These are phyloP conservation scores for Kalaharituber pfeilii DNA, from an alignment of 2,329 filamentous ascomycete genomes.

Conservation along the genomic window DNA sequence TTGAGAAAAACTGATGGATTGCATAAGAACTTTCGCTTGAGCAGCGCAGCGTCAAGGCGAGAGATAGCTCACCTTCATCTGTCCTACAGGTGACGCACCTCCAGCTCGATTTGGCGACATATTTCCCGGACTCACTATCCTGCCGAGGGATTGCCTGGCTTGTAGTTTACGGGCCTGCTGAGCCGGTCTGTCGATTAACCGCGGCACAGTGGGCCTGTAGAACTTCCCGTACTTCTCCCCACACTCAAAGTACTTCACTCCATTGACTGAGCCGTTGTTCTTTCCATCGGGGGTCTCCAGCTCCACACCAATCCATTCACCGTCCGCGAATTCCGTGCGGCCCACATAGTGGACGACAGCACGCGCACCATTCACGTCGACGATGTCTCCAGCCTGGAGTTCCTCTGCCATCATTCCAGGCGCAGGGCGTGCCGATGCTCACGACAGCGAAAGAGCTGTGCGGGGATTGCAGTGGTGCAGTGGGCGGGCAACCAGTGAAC, in stretches of 20 bases:
- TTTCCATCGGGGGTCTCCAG: conserved; percentile 68
- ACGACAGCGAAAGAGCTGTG: no score
- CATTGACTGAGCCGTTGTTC: conserved; percentile 83
- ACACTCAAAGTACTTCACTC: conserved; percentile 78
- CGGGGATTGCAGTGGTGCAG: no score
- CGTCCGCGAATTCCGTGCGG: conserved; percentile 57
- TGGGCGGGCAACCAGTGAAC: no score
- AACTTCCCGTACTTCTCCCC: conserved; percentile 60
- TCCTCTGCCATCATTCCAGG: background rate
- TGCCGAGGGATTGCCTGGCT: background rate
- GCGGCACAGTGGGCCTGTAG: conserved; percentile 42
- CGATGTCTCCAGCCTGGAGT: conserved; percentile 43
- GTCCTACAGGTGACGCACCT: no score
- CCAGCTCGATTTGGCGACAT: background rate
- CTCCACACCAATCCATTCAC: conserved; percentile 81
- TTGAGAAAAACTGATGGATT: no score
- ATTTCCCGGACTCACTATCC: background rate
- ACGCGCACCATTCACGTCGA: conserved; percentile 59
- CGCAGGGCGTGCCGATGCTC: no score
- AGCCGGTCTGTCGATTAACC: conserved; percentile 19
- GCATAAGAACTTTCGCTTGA: no score
- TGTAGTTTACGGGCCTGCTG: background rate
- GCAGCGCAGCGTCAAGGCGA: no score
- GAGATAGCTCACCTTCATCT: no score
- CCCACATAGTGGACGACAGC: conserved; percentile 70